Percentiles rank a stretch among this genome's conserved stretches.
These are phyloP conservation scores for Leccinum ponderosum DNA, from an alignment of 1,284 basidiomycete species.

Conservation along the genomic window DNA sequence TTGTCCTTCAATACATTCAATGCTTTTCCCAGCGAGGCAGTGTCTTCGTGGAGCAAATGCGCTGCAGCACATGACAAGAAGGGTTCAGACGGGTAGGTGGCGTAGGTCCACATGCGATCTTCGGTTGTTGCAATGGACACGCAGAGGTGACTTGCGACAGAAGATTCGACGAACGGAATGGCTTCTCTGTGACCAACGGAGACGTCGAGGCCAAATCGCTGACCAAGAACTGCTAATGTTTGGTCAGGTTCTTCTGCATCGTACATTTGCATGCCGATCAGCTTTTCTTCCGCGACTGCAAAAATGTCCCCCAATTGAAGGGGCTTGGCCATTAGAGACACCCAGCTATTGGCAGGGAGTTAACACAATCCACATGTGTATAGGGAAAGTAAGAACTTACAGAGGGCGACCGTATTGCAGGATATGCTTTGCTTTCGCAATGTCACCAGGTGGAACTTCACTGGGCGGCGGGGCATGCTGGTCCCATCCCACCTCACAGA, in stretches of 20 bases:
- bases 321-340: background rate
- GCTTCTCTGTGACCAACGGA: background rate
- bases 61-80: background rate
- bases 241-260: rapidly evolving
- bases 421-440: background rate
- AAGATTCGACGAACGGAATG: background rate
- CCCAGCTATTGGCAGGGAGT: background rate
- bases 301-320: background rate
- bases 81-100: background rate
- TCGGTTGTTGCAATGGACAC: background rate
- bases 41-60: background rate
- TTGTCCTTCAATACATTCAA: background rate
- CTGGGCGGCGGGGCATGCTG: too few species aligned
- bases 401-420: background rate
- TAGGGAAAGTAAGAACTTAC: background rate
- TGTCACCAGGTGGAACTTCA: too few species aligned
- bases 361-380: background rate
- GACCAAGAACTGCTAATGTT: background rate
- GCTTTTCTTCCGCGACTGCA: background rate
- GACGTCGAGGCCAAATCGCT: background rate
- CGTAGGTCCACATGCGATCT: background rate
- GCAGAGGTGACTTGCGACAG: background rate
- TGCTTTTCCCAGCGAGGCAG: background rate
- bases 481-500: too few species aligned
- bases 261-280: rapidly evolving